Conservation (phyloP, 345 rosid genomes). For the Melastoma malabathricum region DNA sequence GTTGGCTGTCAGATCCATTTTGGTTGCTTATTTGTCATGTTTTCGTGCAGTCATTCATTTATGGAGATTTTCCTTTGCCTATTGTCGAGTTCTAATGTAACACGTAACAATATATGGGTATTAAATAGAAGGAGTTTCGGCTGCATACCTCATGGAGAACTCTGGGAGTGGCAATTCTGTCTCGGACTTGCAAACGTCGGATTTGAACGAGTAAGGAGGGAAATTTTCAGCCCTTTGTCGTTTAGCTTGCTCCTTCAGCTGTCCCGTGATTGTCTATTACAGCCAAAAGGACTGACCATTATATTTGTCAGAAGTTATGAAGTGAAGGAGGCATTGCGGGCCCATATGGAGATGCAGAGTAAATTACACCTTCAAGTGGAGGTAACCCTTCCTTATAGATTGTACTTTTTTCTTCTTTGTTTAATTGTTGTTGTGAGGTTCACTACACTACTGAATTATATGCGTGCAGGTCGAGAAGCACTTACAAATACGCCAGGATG, state of each 20-base stretch:
- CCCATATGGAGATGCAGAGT: conserved; percentile 80
- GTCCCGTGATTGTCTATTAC: background rate
- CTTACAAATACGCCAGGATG: conserved; percentile 52
- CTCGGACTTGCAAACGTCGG: conserved; percentile 26
- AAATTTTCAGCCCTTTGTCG: background rate
- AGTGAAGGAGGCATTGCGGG: conserved; percentile 60
- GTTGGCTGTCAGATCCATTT: background rate
- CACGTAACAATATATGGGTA: conserved; percentile 2
- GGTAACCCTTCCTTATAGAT: conserved; percentile 16
- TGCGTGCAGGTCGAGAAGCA: conserved; percentile 45
- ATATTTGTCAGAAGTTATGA: conserved; percentile 32
- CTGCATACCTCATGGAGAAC: conserved; percentile 37
- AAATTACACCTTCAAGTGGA: conserved; percentile 69
- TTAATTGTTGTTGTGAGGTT: too few species aligned
- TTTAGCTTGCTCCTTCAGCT: background rate
- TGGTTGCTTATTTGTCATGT: background rate
- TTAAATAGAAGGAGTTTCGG: conserved; percentile 20
- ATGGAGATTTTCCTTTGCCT: background rate
- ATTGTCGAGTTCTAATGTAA: background rate
- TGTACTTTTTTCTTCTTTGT: background rate
- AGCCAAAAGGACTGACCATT: conserved; percentile 1
- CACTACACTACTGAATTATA: background rate
- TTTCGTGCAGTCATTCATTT: background rate
- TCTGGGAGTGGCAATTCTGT: conserved; percentile 26
- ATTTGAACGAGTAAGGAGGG: conserved; percentile 51